Base-by-base conservation (phyloP, 495 filamentous ascomycete species). In the Tuber indicum region DNA sequence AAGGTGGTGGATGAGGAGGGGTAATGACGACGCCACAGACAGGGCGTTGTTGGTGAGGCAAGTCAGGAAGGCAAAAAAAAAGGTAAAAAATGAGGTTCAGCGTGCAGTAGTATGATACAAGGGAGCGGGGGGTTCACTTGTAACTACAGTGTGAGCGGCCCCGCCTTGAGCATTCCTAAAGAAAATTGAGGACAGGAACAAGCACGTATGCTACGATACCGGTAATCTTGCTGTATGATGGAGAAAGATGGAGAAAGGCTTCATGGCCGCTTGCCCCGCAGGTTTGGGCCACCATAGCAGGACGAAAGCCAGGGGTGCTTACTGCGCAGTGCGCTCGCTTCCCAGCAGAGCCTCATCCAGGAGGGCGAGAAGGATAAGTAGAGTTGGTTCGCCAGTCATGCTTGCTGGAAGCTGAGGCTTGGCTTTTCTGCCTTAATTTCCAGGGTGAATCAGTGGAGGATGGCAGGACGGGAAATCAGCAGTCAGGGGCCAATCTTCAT, bases 351-450 rank as follows among this genome's bases (percentile, higher is more conserved):
- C 58, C 58, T 66, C 58, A 66, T 19, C 58, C 26, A 17, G 26
- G 16, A 66, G 14, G 14, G 58, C 14, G 12, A 36, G 14, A 36
- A 26, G 26, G n/a, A 36, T 41, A 3, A 5, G 39, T 41, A 5
- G 3, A 66, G 58, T 66, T 66, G 58, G 58, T 66, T 36, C 58
- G 58, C 58, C 58, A 5, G 26, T 66, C 52, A 32, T 9, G 12
- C n/a, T 1, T 26, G n/a, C 0, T 12, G 23, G 7, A n/a, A 19
- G 58, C 58, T 36, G 58, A 36, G 58, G 17, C 58, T 66, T 66
- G 58, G 58, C 58, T 3, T 66, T 66, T 66, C 58, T 66, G 58
- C 58, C 58, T 66, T 36, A 66, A 36, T 66, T 66, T 36, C 58
- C 4, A 1, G 16, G 26, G 58, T 14, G n/a, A 32, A 62, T 62